Base-by-base conservation (phyloP, 2,329 filamentous ascomycete genomes). In the Dactylellina leptospora region DNA sequence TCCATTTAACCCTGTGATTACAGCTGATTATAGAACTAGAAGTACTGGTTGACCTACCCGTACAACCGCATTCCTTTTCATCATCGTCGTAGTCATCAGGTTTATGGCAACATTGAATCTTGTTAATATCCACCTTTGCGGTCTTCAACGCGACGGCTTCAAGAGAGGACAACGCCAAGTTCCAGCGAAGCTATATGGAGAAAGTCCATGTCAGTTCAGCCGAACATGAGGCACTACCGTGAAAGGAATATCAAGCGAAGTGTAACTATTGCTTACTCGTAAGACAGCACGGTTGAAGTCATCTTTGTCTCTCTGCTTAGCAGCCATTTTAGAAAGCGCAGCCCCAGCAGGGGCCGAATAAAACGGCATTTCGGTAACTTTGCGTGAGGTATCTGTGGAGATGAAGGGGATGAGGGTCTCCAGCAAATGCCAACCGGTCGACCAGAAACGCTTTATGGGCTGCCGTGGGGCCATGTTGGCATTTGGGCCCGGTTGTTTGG, bases 101-200 rank as follows among this genome's bases (percentile, higher is more conserved):
- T 20, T 47, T 22, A 25, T 70, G 64, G 30, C 64, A 70, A 20
- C 64, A 70, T 56, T 56, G 36, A 27, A 36, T n/a, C 18, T 42
- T 44, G 18, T n/a, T 51, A 1, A 62, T 6, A 33, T 61, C 44
- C 0, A 62, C 1, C 6, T 51, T 62, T 1, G 51, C 20, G 20
- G 33, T 36, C 20, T 63, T 33, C 53, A n/a, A 44, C 10, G 63
- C 38, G 13, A 16, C 45, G 18, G 50, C 27, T 53, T 62, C 20
- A 8, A 71, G 30, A 22, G 51, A 40, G 16, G 25, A 23, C 4
- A 27, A 40, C 3, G 9, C 42, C 8, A 63, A 16, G 36, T 50
- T 53, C 6, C 23, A 36, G 11, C 50, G 66, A 47, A 71, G 56
- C 66, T 71, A 27, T 40, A 2, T 6, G n/a, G n/a, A n/a, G n/a